Evolutionary conservation across 352 stramenopile genomes (phyloP).

Genomic region (Blastocystis sp.): DNA sequence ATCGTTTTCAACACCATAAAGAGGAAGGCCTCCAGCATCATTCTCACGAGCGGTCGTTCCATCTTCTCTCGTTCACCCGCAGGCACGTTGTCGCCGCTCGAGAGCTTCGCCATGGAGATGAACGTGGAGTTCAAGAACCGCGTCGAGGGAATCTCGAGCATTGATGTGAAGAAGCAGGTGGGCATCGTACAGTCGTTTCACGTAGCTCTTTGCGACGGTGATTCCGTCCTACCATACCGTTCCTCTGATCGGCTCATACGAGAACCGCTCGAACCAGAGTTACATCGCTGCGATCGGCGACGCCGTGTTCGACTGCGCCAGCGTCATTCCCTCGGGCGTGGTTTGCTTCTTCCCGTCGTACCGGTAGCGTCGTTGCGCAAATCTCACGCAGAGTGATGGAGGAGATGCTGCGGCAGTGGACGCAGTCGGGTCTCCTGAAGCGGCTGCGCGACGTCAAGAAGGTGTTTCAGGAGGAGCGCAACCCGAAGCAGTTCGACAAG

Average conservation of each 20-base stretch:
- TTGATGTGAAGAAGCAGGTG: constrained; percentile 6
- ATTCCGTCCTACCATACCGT: constrained; percentile 4
- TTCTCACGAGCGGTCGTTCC: constrained; percentile 64
- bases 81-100: constrained; percentile 85
- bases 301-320: constrained; percentile 82
- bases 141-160: not conserved
- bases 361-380: constrained; percentile 26
- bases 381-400: constrained; percentile 71
- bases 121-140: constrained; percentile 84
- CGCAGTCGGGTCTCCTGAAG: constrained; percentile 51
- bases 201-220: not conserved
- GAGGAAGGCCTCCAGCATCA: not conserved
- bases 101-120: constrained; percentile 86
- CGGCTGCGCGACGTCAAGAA: constrained; percentile 43
- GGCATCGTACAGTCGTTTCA: not conserved
- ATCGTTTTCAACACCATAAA: constrained; percentile 29
- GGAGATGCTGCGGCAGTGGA: constrained; percentile 71
- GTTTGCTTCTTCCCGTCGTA: constrained; percentile 99
- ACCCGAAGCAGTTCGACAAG: not conserved
- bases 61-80: not conserved
- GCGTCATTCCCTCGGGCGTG: constrained; percentile 84
- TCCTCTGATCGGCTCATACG: not conserved
- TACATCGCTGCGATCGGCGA: constrained; percentile 77
- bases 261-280: not conserved
- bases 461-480: constrained; percentile 55